Conservation (phyloP, 2,329 filamentous ascomycete species). For the Pseudogymnoascus sp. region DNA sequence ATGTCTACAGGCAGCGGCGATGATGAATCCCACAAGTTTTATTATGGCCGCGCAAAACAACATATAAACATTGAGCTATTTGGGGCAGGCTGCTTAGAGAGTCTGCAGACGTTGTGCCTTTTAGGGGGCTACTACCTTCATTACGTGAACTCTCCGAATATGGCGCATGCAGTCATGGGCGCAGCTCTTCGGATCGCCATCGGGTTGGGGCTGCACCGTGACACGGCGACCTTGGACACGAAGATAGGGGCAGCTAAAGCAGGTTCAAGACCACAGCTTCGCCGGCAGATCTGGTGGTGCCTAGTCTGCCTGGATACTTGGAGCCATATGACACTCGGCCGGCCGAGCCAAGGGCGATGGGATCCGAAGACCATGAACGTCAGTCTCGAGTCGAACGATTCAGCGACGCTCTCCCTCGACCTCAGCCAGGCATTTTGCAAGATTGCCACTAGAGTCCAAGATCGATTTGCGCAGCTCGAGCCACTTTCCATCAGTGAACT, state of each 20-base stretch:
- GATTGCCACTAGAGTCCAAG: background rate
- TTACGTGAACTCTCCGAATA: slow-evolving; percentile 21
- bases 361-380: slow-evolving; percentile 3
- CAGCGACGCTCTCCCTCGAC: background rate
- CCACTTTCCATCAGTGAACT: background rate
- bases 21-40: slow-evolving; percentile 11
- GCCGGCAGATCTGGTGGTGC: slow-evolving; percentile 34
- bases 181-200: slow-evolving; percentile 17
- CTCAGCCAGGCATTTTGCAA: background rate
- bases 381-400: background rate
- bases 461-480: background rate
- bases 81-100: slow-evolving; percentile 15
- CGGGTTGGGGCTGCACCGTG: slow-evolving; percentile 17
- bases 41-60: background rate
- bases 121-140: slow-evolving; percentile 20
- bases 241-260: background rate
- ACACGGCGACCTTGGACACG: slow-evolving; percentile 1
- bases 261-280: slow-evolving; percentile 19
- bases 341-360: background rate
- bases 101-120: slow-evolving; percentile 18
- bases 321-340: slow-evolving; percentile 13
- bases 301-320: slow-evolving; percentile 36
- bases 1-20: slow-evolving; percentile 7
- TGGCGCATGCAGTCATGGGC: slow-evolving; percentile 19
- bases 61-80: slow-evolving; percentile 4